Evolutionary conservation across 306 rosid species (phyloP).

Genomic region (Casuarina cunninghamiana): DNA sequence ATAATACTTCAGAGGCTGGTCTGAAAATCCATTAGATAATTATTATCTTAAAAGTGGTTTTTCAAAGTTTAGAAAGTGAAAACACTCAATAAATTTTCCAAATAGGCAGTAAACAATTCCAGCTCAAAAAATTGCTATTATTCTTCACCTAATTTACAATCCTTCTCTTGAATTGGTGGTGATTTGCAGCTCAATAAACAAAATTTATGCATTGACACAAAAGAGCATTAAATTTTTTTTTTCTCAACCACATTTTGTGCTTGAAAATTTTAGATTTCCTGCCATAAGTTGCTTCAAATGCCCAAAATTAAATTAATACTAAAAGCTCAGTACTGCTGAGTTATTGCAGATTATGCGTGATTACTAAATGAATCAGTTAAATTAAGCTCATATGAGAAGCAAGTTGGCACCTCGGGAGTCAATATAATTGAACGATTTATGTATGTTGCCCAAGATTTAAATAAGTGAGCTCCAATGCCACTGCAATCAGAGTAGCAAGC

Average conservation of each 20-base stretch:
- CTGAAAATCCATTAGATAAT: no score
- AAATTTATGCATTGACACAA: background rate
- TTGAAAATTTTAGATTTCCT: background rate
- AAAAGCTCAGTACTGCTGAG: background rate
- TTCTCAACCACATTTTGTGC: background rate
- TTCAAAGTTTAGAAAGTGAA: no score
- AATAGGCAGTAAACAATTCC: no score
- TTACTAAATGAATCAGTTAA: background rate
- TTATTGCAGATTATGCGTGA: background rate
- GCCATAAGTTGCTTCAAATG: background rate
- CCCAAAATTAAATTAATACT: background rate
- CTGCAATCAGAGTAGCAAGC: constrained; percentile 42
- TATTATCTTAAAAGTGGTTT: no score
- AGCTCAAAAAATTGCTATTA: background rate
- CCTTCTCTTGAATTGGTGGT: background rate
- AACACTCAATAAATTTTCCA: no score
- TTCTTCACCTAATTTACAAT: background rate
- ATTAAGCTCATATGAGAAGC: constrained; percentile 22
- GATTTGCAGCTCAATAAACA: background rate
- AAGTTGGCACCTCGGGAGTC: constrained; percentile 75
- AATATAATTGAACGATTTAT: constrained; percentile 89
- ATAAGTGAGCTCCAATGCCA: constrained; percentile 96
- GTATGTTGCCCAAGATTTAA: constrained; percentile 83
- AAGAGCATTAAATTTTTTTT: background rate
- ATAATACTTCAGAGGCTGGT: no score